Base-by-base conservation (phyloP, 768 basidiomycete genomes). In the Suillus subalutaceus region DNA sequence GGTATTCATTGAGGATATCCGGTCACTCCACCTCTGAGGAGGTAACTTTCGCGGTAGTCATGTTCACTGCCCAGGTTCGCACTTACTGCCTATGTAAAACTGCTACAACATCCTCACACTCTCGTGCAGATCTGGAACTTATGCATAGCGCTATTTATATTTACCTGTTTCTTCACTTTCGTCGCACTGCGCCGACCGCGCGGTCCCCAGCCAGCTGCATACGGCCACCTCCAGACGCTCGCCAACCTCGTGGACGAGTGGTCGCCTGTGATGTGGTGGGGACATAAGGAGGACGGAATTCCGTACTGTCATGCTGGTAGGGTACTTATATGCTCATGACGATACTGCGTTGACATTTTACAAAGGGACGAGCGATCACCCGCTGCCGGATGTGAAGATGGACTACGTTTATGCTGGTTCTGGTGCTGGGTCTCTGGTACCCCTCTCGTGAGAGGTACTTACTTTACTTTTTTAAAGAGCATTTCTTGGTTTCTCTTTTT, bases 211-310 rank as follows among this genome's bases (percentile, higher is more conserved):
- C 78, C 75, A 0, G 74, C 74, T 12, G 69, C 74, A 23, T 79
- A 79, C 38, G 76, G 78, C 3, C 75, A 79, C 26, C 59, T 79
- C 1, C 74, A 78, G 56, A 79, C 75, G 18, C 70, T 79, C 18
- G 76, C 73, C 3, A 78, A 79, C 62, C 63, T 78, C 64, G 69
- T 78, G 48, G 79, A 79, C 62, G 78, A 79, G n/a, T 75, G 79
- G 78, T 73, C 74, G 18, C 66, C 70, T 1, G 73, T 66, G 6
- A 74, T 77, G 70, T 73, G 76, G 75, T 77, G 76, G 73, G 76
- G 74, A n/a, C 68, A 70, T 16, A 77, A 76, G n/a, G 56, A 57
- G 1, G 40, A 16, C 18, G 63, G 66, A 38, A 62, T 23, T 35
- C 53, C 65, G 0, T 60, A 32, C 26, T 59, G 38, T 46, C 73